Conservation (phyloP, 2,329 filamentous ascomycete genomes). For the Scolecobasidium constrictum region DNA sequence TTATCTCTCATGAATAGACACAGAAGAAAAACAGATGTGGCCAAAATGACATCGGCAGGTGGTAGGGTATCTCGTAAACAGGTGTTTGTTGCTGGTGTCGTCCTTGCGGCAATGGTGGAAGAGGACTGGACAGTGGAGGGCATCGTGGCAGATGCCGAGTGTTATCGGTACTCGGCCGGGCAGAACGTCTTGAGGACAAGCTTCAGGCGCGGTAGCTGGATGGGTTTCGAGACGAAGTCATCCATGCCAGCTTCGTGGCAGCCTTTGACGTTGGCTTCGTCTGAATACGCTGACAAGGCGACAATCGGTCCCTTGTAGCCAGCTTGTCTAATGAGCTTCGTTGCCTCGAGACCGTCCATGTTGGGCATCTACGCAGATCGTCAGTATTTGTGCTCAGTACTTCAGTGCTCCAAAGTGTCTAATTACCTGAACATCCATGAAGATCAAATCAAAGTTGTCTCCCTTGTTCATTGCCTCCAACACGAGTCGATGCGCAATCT, state of each 20-base stretch:
- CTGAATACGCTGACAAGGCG: slow-evolving; percentile 78
- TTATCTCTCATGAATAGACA: neutral
- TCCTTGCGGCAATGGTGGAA: too few relatives aligned
- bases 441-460: slow-evolving; percentile 72
- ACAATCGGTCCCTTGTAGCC: slow-evolving; percentile 85
- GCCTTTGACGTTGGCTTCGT: slow-evolving; percentile 76
- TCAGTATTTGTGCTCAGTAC: neutral
- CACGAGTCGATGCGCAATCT: slow-evolving; percentile 80
- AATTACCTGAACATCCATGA: slow-evolving; percentile 71
- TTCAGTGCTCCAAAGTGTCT: neutral
- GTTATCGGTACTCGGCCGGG: slow-evolving; percentile 28
- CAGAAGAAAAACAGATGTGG: neutral
- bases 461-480: slow-evolving; percentile 68
- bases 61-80: neutral
- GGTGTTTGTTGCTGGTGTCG: too few relatives aligned
- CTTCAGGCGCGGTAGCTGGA: slow-evolving; percentile 74
- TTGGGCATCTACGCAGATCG: slow-evolving; percentile 62
- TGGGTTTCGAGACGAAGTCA: slow-evolving; percentile 68
- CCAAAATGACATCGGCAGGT: too few relatives aligned
- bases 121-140: too few relatives aligned
- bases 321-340: slow-evolving; percentile 71
- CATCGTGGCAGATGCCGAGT: too few relatives aligned
- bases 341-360: slow-evolving; percentile 79
- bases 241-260: slow-evolving; percentile 83
- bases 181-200: slow-evolving; percentile 74